Evolutionary conservation across 352 stramenopile species (phyloP), one percentile per base, ranked within the genome.

Genomic region (Pythium plurisporium): DNA sequence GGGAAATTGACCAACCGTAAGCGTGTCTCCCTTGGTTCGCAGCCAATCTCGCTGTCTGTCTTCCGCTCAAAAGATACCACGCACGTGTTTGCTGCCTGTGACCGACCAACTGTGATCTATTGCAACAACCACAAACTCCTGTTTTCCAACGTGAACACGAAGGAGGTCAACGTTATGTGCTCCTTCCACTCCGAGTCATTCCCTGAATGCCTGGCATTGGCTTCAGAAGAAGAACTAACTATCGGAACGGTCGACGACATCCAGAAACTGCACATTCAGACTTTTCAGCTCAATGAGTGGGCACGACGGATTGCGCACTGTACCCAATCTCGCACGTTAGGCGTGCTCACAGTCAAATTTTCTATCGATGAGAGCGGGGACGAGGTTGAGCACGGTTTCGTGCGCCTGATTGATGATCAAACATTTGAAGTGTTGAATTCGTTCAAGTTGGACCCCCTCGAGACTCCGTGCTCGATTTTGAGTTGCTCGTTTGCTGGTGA

Each of bases 231-330:
- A 54, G 92, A 94, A 48, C 68, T 99, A 22, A 95, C 90, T 5
- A 96, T 99, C 44, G 97, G 97, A 29, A 98, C 93, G 4, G 98
- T 99, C 37, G 96, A 99, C 64, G 91, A 99, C 65, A 99, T 99
- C 63, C 95, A 99, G 65, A 99, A 99, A 64, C 83, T 99, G 33
- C 96, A 99, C 75, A 98, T 99, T 45, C 96, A 97, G 55, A 98
- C 96, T 30, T 94, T 97, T 56, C 90, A 86, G 50, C 64, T 99
- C 15, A 91, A 95, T 30, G 96, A 98, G 71, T 96, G 90, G 69
- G 93, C 95, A 2, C 87, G 94, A 23, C 76, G 91, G 55, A 96
- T 99, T 62, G 82, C 88, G n/a, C 82, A 96, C 51, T 83, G 91
- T 40, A 55, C 70, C 3, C 65, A 87, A 29, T 92, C 86, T 0